Conservation (phyloP, 306 rosid genomes). For the Fagus sylvatica region DNA sequence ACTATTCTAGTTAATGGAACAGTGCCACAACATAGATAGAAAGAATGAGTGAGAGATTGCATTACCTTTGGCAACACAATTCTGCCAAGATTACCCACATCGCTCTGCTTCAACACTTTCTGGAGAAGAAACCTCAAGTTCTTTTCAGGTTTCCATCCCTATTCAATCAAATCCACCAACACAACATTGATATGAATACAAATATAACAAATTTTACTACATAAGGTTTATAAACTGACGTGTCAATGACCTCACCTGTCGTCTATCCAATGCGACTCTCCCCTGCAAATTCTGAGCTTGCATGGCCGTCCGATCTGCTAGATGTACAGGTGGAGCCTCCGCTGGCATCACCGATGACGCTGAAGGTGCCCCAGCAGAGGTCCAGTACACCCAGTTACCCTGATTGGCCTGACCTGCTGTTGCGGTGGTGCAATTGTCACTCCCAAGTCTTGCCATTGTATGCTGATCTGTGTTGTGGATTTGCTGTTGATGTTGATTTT, state of each 20-base stretch:
- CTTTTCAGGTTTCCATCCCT: conserved; percentile 98
- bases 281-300: conserved; percentile 48
- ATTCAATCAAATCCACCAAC: conserved; percentile 8
- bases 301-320: conserved; percentile 38
- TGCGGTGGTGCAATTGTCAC: conserved; percentile 43
- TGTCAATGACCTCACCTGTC: conserved; percentile 46
- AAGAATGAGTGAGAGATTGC: background rate
- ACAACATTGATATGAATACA: background rate
- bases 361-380: conserved; percentile 37
- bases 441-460: conserved; percentile 42
- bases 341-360: conserved; percentile 21
- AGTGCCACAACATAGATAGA: background rate
- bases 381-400: conserved; percentile 80
- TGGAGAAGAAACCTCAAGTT: conserved; percentile 89
- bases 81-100: conserved; percentile 91
- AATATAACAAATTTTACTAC: too few species aligned
- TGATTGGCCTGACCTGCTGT: conserved; percentile 35
- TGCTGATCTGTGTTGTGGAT: conserved; percentile 39
- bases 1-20: background rate
- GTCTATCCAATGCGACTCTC: conserved; percentile 37
- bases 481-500: conserved; percentile 31
- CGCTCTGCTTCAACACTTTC: conserved; percentile 98
- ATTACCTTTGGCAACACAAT: conserved; percentile 88
- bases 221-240: too few species aligned
- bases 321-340: conserved; percentile 6